These are phyloP conservation scores for Pseudocercospora eumusae DNA, from an alignment of 2,329 filamentous ascomycete species.

Conservation along the genomic window DNA sequence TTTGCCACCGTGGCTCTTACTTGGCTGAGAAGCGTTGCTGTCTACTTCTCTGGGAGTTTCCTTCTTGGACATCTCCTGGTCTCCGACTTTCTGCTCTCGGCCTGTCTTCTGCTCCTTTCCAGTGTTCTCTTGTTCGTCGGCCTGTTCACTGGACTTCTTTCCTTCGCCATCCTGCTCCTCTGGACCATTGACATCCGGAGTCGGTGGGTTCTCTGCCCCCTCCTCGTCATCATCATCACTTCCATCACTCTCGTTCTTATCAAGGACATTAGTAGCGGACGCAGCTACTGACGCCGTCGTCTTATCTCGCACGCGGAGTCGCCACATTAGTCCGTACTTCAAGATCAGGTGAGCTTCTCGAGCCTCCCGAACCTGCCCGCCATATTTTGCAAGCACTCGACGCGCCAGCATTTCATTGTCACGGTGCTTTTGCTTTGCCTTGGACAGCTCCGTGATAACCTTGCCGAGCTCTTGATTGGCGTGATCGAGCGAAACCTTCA, in stretches of 20 bases:
- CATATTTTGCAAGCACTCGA: not conserved
- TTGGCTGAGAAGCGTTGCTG: too few relatives aligned
- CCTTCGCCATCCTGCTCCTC: too few relatives aligned
- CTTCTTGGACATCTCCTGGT: too few relatives aligned
- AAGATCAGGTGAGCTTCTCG: not conserved
- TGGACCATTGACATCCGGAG: too few relatives aligned
- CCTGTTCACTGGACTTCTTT: too few relatives aligned
- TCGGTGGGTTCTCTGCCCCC: not conserved
- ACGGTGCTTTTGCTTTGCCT: not conserved
- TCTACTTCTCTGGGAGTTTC: too few relatives aligned
- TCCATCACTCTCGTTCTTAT: not conserved
- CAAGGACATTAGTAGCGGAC: not conserved
- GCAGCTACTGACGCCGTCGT: not conserved
- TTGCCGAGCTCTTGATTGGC: not conserved
- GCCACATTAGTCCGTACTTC: not conserved
- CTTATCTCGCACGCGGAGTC: not conserved
- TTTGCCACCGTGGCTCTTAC: too few relatives aligned
- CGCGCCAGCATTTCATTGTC: not conserved
- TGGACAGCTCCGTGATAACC: not conserved
- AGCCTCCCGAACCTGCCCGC: not conserved
- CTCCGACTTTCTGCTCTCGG: too few relatives aligned
- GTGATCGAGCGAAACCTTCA: not conserved
- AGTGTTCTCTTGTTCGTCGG: too few relatives aligned
- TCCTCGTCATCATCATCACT: not conserved
- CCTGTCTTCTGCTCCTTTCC: too few relatives aligned